Conservation (phyloP, 495 filamentous ascomycete species). For the Mytilinidion resinicola region DNA sequence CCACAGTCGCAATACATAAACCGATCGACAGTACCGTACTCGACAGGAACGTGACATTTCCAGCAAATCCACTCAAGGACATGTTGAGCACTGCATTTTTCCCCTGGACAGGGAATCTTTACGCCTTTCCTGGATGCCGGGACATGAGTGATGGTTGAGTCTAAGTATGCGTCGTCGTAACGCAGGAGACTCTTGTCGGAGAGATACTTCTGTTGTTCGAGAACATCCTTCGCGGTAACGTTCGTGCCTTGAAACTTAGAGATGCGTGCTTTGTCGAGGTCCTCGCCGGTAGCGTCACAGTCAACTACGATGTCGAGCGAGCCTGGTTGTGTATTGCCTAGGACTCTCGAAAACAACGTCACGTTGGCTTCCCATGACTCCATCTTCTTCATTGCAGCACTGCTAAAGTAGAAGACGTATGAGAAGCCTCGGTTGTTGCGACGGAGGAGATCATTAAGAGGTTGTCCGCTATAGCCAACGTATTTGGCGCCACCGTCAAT, state of each 20-base stretch:
- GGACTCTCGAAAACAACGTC: background rate
- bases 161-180: background rate
- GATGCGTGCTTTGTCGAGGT: background rate
- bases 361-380: background rate
- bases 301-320: background rate
- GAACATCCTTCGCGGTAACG: background rate
- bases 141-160: background rate
- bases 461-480: background rate
- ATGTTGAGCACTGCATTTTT: background rate
- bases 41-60: constrained; percentile 26
- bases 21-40: constrained; percentile 34
- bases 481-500: background rate
- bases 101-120: background rate
- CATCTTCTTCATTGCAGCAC: background rate
- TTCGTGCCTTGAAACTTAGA: background rate
- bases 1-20: constrained; percentile 41
- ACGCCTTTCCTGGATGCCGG: background rate
- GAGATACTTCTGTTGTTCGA: background rate
- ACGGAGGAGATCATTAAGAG: background rate
- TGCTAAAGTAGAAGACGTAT: background rate
- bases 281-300: background rate
- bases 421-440: background rate
- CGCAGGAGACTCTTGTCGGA: background rate
- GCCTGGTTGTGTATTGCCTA: background rate
- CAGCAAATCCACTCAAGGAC: constrained; percentile 34